Evolutionary conservation across 1,284 basidiomycete species (phyloP).

Genomic region (Cutaneotrichosporon arboriforme): DNA sequence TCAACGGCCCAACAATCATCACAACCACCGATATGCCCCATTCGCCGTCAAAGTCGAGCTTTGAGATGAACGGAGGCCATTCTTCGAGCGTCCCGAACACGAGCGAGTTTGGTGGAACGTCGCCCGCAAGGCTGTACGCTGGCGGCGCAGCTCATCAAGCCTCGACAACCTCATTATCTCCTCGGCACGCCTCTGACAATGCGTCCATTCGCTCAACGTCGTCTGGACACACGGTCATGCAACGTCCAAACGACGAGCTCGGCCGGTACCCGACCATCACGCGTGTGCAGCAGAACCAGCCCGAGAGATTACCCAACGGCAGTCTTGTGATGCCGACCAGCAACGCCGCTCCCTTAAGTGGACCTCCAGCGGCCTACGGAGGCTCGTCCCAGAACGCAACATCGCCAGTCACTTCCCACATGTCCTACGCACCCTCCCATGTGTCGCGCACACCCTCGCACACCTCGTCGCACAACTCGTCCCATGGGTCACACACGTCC

Average conservation of each 20-base stretch:
- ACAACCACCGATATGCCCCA: background rate
- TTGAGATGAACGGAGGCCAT: background rate
- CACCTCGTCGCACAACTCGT: no score
- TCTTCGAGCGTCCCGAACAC: background rate
- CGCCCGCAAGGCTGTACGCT: slow-evolving; percentile 22
- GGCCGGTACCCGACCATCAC: slow-evolving; percentile 33
- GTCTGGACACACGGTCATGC: slow-evolving; percentile 13
- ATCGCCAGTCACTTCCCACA: no score
- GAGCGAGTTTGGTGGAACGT: slow-evolving; percentile 26
- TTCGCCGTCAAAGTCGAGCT: background rate
- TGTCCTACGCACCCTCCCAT: no score
- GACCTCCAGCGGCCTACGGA: background rate
- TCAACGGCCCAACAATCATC: background rate
- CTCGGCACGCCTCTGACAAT: slow-evolving; percentile 29
- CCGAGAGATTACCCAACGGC: background rate
- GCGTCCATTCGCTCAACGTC: slow-evolving; percentile 29
- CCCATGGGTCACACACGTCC: no score
- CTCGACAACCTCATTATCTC: slow-evolving; percentile 3
- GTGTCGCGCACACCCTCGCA: no score
- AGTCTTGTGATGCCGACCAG: background rate
- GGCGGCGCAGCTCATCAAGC: background rate
- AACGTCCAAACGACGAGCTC: slow-evolving; percentile 26
- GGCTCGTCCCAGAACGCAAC: no score
- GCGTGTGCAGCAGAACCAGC: background rate
- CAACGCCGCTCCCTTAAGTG: background rate